A percentile compares a stretch with the other conserved stretches of the same genome.
phyloP scores from a whole-genome alignment of 345 rosid genomes.

The Boechera retrofracta region DNA sequence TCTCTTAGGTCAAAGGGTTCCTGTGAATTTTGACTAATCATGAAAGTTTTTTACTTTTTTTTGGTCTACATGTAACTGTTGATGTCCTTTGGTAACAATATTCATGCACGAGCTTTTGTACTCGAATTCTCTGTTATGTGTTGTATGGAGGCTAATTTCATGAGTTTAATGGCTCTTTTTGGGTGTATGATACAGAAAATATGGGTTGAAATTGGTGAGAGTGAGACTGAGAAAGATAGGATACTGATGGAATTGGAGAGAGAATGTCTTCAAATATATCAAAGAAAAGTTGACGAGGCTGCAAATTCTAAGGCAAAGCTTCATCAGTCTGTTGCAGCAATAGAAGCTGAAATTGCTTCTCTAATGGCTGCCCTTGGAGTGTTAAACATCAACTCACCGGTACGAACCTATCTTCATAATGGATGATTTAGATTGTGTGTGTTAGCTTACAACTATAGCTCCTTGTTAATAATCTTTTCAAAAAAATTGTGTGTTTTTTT shows the following conservation, averaged over 20 bases:
- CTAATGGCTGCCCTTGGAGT: conserved; percentile 90
- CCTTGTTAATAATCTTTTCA: too few relatives aligned
- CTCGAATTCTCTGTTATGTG: neutral
- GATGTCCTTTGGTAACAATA: neutral
- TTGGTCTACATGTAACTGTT: conserved; percentile 23
- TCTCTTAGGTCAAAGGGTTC: conserved; percentile 41
- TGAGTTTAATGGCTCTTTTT: neutral
- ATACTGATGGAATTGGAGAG: conserved; percentile 90
- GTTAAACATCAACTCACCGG: conserved; percentile 69
- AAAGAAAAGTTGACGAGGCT: conserved; percentile 91
- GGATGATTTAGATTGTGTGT: neutral
- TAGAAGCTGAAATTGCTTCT: conserved; percentile 95
- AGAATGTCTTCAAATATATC: conserved; percentile 89
- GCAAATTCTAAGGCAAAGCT: conserved; percentile 88
- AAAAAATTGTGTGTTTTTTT: neutral
- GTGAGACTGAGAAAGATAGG: conserved; percentile 77
- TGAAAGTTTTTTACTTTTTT: conserved; percentile 8
- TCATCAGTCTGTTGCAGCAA: conserved; percentile 89
- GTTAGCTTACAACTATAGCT: neutral
- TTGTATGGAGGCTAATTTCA: conserved; percentile 19
- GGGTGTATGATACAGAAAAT: conserved; percentile 69
- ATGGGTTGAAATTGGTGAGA: conserved; percentile 97
- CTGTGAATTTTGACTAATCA: conserved; percentile 39
- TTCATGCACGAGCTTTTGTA: conserved; percentile 21
- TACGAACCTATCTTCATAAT: conserved; percentile 32